phyloP scores from a whole-genome alignment of 176 grass and related monocot species.

The Sorghum bicolor region Sorghum_bicolor_NCBIv3 NC_012873.2:62468001-62468500 shows the following conservation, averaged over 20 bases:
- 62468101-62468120: background rate
- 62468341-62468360: conserved; percentile 26
- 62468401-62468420: conserved; percentile 26
- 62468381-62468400: conserved; percentile 20
- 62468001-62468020: conserved; percentile 31
- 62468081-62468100: conserved; percentile 35
- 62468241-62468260: background rate
- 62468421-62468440: conserved; percentile 11
- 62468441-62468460: background rate
- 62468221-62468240: background rate
- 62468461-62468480: background rate
- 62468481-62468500: background rate
- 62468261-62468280: background rate
- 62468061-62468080: conserved; percentile 86
- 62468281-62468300: conserved; percentile 24
- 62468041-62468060: conserved; percentile 71
- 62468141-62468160: background rate
- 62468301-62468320: conserved; percentile 22
- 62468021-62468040: conserved; percentile 80
- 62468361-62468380: conserved; percentile 25
- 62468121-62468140: background rate
- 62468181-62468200: background rate
- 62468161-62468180: background rate
- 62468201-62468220: background rate
- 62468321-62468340: conserved; percentile 40